Evolutionary conservation across 306 rosid genomes (phyloP).

Genomic region (Neltuma alba): DNA sequence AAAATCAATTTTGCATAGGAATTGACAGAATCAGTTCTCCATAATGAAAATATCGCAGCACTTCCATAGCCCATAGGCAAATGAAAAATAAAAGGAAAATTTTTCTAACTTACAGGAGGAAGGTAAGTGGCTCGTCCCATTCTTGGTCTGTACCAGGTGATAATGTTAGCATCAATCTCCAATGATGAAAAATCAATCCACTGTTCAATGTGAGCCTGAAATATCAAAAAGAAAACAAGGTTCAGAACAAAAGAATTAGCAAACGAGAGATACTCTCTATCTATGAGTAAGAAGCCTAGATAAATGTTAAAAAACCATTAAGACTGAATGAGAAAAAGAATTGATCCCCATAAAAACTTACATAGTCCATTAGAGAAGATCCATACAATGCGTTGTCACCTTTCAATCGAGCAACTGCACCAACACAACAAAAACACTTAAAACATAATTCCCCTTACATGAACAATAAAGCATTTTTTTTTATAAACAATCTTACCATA

Average conservation of each 20-base stretch:
- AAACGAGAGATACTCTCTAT: not conserved
- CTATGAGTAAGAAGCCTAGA: not conserved
- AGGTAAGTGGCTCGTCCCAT: conserved; percentile 45
- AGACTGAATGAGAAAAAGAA: not conserved
- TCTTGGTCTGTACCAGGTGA: conserved; percentile 53
- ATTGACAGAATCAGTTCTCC: not conserved
- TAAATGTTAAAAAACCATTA: not conserved
- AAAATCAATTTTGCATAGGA: not conserved
- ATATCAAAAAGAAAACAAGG: not conserved
- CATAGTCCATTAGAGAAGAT: conserved; percentile 65
- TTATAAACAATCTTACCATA: conserved; percentile 46
- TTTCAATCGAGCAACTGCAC: conserved; percentile 65
- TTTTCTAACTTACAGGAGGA: conserved; percentile 64
- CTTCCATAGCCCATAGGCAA: not conserved
- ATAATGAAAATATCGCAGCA: not conserved
- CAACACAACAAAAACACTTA: conserved; percentile 18
- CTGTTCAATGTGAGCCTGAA: conserved; percentile 80
- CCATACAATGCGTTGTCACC: conserved; percentile 57
- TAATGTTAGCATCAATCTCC: conserved; percentile 65
- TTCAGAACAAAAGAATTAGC: not conserved
- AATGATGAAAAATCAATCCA: conserved; percentile 83
- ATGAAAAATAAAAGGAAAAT: not conserved
- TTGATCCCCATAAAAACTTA: conserved; percentile 31
- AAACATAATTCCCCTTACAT: not conserved
- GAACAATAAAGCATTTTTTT: not conserved